These are phyloP conservation scores for Pyricularia pennisetigena DNA, from an alignment of 2,329 filamentous ascomycete species.

Conservation along the genomic window DNA sequence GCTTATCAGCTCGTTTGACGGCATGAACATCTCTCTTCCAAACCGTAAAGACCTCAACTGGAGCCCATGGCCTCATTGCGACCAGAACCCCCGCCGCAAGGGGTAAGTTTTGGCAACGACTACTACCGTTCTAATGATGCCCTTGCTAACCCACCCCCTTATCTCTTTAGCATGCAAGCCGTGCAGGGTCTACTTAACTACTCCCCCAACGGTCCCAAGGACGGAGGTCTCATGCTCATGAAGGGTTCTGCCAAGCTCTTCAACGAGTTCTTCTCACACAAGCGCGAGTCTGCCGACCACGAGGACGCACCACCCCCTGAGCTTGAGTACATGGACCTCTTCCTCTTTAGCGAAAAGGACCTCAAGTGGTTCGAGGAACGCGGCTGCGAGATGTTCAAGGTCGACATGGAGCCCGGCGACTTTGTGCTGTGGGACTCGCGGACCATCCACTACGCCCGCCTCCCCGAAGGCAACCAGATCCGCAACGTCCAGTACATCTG, in stretches of 20 bases:
- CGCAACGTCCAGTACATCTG: constrained; percentile 26
- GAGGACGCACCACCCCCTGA: constrained; percentile 20
- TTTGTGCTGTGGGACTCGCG: constrained; percentile 35
- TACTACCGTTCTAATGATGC: neutral
- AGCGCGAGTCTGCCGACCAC: constrained; percentile 16
- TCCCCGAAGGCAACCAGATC: constrained; percentile 21
- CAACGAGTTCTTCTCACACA: constrained; percentile 32
- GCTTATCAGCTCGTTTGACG: constrained; percentile 17
- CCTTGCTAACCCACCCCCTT: neutral
- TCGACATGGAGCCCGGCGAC: constrained; percentile 29
- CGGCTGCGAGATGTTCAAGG: constrained; percentile 27
- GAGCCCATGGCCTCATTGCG: constrained; percentile 32
- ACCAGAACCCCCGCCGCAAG: constrained; percentile 25
- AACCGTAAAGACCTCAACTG: constrained; percentile 16
- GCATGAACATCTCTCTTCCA: constrained; percentile 31
- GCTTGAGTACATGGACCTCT: constrained; percentile 21
- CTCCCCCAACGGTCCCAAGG: constrained; percentile 28
- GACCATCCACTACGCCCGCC: constrained; percentile 28
- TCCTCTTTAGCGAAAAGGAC: constrained; percentile 29
- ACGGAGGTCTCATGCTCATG: constrained; percentile 33
- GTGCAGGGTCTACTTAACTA: constrained; percentile 22
- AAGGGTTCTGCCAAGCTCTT: constrained; percentile 29
- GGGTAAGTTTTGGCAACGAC: constrained; percentile 17
- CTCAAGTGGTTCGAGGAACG: constrained; percentile 29
- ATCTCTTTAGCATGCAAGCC: constrained; percentile 14